Base-by-base conservation (phyloP, 2,329 filamentous ascomycete species). In the Cladosporium sp. region DNA sequence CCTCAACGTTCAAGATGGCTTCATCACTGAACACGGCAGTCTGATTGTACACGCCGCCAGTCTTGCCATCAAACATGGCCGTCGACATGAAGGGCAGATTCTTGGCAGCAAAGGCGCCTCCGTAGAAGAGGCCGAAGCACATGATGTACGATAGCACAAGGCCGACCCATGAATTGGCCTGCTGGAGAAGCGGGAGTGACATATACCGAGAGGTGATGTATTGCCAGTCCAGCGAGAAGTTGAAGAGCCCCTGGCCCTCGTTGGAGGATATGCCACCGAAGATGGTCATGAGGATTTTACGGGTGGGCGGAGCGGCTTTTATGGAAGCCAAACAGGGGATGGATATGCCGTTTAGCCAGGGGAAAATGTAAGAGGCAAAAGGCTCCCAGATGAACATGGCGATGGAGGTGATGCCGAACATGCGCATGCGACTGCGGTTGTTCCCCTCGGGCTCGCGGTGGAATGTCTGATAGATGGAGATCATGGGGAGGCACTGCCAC, bases 81-180 rank as follows among this genome's bases (percentile, higher is more conserved):
- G 77, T 78, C 1, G 77, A 79, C 77, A 80, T 79, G 62, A 80
- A 80, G 0, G 77, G 77, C 11, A 73, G 71, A 0, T 67, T 67
- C 40, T 62, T 67, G 0, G 77, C 59, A 6, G 65, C 64, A 76
- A 76, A 80, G 1, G 55, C 67, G 49, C 79, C 72, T 18, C 62
- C 64, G 56, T 78, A 79, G 59, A 79, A 80, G 22, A 80, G 73
- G 2, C 64, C 72, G 0, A 76, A 56, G 75, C 81, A 78, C 1
- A 67, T 72, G 6, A 69, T 54, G 47, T 73, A 77, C 58, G 78
- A 80, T 16, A 73, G 59, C 1, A 74, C 29, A n/a, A 71, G 71
- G 0, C 79, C 79, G 0, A 69, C 49, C 0, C 71, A 70, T 6
- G 67, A 56, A 51, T 82, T 76, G 0, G 66, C 25, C 20, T 59